Percentiles rank a stretch among this genome's conserved stretches.
These are phyloP conservation scores for Sporormia fimetaria DNA, from an alignment of 495 filamentous ascomycete genomes.

Conservation along the genomic window DNA sequence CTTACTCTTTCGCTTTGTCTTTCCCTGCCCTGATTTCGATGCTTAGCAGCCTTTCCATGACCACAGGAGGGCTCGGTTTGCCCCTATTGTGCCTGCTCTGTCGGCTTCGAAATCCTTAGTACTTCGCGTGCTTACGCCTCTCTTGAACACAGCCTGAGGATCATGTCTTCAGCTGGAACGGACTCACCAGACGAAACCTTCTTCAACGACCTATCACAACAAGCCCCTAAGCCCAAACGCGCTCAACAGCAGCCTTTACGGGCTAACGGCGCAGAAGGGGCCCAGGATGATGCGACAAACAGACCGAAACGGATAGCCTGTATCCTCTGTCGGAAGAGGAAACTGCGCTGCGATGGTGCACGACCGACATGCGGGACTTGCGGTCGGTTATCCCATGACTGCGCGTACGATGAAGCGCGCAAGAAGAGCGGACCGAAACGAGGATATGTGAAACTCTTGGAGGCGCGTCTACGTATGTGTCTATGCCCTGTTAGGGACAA, in stretches of 20 bases:
- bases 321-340: constrained; percentile 86
- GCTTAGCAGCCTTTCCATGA: no score
- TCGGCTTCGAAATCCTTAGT: not conserved
- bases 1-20: no score
- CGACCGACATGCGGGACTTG: constrained; percentile 91
- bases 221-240: constrained; percentile 29
- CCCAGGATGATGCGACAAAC: constrained; percentile 50
- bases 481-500: not conserved
- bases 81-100: no score
- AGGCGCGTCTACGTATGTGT: constrained; percentile 76
- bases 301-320: constrained; percentile 94
- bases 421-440: constrained; percentile 97
- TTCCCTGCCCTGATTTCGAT: no score
- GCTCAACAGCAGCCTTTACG: constrained; percentile 1
- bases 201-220: constrained; percentile 47
- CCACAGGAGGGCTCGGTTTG: no score
- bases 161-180: constrained; percentile 16
- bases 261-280: constrained; percentile 27
- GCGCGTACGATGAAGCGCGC: constrained; percentile 89
- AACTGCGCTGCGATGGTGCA: constrained; percentile 67
- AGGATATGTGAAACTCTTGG: constrained; percentile 94
- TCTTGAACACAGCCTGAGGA: constrained; percentile 5
- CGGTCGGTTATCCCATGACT: constrained; percentile 75
- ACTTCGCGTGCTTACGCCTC: constrained; percentile 1
- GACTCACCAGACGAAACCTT: constrained; percentile 30